These are phyloP conservation scores for Candida tropicalis DNA, from an alignment of 1,139 yeast species.

Conservation along the genomic window DNA sequence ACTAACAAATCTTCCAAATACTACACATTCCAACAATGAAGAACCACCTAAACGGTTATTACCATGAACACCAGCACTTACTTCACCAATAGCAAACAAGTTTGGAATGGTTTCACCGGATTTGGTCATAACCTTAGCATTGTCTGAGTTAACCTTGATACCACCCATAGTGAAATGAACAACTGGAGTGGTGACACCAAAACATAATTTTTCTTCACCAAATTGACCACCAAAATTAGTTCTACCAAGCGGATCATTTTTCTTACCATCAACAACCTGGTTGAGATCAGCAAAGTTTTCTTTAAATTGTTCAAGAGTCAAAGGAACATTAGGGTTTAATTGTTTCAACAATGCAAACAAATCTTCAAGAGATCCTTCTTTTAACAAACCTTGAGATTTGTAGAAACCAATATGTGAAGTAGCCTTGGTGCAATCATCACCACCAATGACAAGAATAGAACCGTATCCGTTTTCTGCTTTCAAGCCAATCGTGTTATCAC, in stretches of 20 bases:
- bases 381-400: constrained; percentile 28
- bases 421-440: constrained; percentile 31
- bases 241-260: constrained; percentile 25
- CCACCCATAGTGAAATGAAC: constrained; percentile 47
- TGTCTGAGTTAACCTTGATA: constrained; percentile 26
- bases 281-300: constrained; percentile 20
- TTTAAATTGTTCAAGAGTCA: constrained; percentile 13
- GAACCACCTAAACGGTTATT: constrained; percentile 41
- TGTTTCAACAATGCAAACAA: constrained; percentile 19
- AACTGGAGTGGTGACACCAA: constrained; percentile 41
- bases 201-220: constrained; percentile 20
- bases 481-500: constrained; percentile 12
- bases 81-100: constrained; percentile 42
- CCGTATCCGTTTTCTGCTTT: constrained; percentile 18
- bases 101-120: constrained; percentile 22
- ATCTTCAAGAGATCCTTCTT: constrained; percentile 26
- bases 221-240: constrained; percentile 24
- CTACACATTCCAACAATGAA: constrained; percentile 42
- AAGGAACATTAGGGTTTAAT: constrained; percentile 19
- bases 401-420: constrained; percentile 34
- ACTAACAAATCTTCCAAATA: constrained; percentile 32
- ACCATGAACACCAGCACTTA: constrained; percentile 44
- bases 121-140: constrained; percentile 27
- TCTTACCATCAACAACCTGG: constrained; percentile 9
- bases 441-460: constrained; percentile 30